phyloP scores from a whole-genome alignment of 805 yeast species.

The Debaryomyces maramus region DNA sequence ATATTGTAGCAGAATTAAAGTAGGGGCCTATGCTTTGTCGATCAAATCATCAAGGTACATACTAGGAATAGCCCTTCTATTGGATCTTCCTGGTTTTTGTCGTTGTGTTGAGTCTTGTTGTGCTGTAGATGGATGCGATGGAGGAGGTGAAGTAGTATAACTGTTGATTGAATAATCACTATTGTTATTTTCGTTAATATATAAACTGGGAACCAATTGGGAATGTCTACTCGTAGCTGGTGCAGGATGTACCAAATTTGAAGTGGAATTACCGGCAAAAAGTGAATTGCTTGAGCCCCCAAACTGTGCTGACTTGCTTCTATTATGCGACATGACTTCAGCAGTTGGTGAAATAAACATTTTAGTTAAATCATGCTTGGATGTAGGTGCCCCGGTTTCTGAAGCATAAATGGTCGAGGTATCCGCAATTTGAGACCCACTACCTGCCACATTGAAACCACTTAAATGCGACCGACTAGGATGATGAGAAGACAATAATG shows the following conservation, averaged over 20 bases:
- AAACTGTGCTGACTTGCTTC: slow-evolving; percentile 25
- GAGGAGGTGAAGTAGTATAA: slow-evolving; percentile 6
- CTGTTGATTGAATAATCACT: slow-evolving; percentile 26
- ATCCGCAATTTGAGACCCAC: slow-evolving; percentile 29
- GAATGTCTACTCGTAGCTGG: slow-evolving; percentile 30
- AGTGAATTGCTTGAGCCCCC: neutral
- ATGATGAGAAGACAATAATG: slow-evolving; percentile 29
- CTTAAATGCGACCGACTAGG: slow-evolving; percentile 20
- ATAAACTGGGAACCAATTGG: slow-evolving; percentile 34
- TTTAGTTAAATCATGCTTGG: slow-evolving; percentile 43
- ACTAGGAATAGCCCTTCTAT: slow-evolving; percentile 45
- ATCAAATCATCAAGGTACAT: slow-evolving; percentile 52
- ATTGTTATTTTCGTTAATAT: slow-evolving; percentile 38
- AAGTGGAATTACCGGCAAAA: slow-evolving; percentile 20
- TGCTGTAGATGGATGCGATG: slow-evolving; percentile 4
- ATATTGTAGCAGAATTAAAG: too few relatives aligned
- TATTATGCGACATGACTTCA: slow-evolving; percentile 58
- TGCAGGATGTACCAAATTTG: slow-evolving; percentile 18
- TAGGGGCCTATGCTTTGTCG: slow-evolving; percentile 31
- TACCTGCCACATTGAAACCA: slow-evolving; percentile 11
- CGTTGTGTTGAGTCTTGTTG: neutral
- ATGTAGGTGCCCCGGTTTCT: slow-evolving; percentile 28
- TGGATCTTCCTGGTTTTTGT: slow-evolving; percentile 15
- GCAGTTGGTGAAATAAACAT: slow-evolving; percentile 81
- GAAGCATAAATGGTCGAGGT: slow-evolving; percentile 34